phyloP scores from a whole-genome alignment of 345 rosid genomes.

The Murraya paniculata region DNA sequence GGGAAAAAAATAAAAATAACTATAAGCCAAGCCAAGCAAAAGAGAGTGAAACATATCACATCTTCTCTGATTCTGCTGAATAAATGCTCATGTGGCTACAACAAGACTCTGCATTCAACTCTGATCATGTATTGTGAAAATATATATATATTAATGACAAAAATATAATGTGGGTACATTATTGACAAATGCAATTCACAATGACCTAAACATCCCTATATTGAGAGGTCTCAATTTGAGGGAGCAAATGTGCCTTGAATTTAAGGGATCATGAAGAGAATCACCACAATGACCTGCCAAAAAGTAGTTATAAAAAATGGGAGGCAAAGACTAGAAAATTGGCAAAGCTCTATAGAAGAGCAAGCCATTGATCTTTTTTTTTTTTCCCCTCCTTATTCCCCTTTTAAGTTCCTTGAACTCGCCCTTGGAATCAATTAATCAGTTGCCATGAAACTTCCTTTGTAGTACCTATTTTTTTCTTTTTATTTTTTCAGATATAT shows the following conservation, averaged over 20 bases:
- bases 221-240: not conserved
- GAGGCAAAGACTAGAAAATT: not conserved
- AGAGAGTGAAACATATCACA: conserved; percentile 2
- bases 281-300: not conserved
- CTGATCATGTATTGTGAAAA: no score
- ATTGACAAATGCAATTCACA: not conserved
- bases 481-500: no score
- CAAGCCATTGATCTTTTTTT: not conserved
- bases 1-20: not conserved
- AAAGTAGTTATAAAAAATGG: not conserved
- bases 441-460: conserved; percentile 24
- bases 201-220: conserved; percentile 8
- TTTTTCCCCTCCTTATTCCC: no score
- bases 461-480: not conserved
- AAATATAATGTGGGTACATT: not conserved
- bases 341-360: not conserved
- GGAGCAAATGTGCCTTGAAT: conserved; percentile 16
- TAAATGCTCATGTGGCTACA: not conserved
- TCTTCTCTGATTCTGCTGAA: not conserved
- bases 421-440: not conserved
- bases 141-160: no score
- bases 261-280: not conserved
- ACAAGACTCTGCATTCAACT: conserved; percentile 9
- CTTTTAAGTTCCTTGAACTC: conserved; percentile 16
- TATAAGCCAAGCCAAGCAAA: conserved; percentile 4